Conservation (phyloP, 805 yeast species). For the Schwanniomyces occidentalis region DNA sequence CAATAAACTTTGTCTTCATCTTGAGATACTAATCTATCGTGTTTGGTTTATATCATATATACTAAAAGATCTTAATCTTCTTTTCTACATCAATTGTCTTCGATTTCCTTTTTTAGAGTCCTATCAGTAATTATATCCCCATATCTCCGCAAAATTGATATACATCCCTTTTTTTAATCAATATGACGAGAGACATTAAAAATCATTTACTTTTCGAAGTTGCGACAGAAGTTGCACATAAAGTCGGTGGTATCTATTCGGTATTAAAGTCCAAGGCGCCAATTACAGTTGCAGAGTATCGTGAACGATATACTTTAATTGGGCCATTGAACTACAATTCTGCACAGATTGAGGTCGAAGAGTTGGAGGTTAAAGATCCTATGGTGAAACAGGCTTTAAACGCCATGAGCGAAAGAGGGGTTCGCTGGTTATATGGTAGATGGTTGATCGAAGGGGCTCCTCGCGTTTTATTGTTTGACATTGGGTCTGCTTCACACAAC, state of each 20-base stretch:
- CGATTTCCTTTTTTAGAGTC: no score
- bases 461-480: constrained; percentile 83
- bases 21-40: no score
- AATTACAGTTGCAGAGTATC: constrained; percentile 90
- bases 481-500: constrained; percentile 65
- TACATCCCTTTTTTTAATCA: no score
- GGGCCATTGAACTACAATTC: constrained; percentile 81
- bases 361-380: constrained; percentile 57
- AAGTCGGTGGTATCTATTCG: constrained; percentile 97
- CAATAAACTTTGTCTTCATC: no score
- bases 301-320: constrained; percentile 78
- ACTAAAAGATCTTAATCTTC: no score
- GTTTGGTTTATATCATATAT: no score
- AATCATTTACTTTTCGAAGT: constrained; percentile 88
- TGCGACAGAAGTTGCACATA: constrained; percentile 96
- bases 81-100: no score
- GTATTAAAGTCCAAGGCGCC: constrained; percentile 97
- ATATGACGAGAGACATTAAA: constrained; percentile 79
- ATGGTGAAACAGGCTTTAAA: constrained; percentile 63
- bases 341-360: constrained; percentile 82
- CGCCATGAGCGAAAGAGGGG: constrained; percentile 80
- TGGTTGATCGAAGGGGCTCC: constrained; percentile 99
- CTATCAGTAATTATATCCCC: no score
- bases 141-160: no score
- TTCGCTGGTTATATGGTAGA: constrained; percentile 82